phyloP scores from a whole-genome alignment of 345 rosid genomes.

The Linum tenue region DNA sequence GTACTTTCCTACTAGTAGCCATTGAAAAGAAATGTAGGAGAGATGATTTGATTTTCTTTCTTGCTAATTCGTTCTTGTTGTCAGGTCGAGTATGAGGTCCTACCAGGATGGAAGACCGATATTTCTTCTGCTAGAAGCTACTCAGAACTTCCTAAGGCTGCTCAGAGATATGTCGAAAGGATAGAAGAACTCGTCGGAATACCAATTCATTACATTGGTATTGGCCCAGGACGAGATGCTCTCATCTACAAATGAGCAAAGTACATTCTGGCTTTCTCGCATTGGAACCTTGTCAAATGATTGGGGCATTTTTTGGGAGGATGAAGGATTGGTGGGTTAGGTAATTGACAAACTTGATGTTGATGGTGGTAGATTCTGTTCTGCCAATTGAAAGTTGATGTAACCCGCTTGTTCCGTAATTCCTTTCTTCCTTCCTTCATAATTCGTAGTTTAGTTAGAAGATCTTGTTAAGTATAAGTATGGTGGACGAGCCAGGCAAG shows the following conservation, averaged over 20 bases:
- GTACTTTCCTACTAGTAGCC: not conserved
- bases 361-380: no score
- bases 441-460: no score
- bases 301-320: no score
- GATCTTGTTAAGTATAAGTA: no score
- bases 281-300: no score
- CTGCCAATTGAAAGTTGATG: no score
- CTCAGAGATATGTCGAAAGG: conserved; percentile 70
- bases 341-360: no score
- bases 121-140: conserved; percentile 69
- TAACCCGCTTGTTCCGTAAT: no score
- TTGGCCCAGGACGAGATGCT: conserved; percentile 92
- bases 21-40: not conserved
- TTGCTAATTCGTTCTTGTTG: not conserved
- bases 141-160: conserved; percentile 77
- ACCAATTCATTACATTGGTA: conserved; percentile 76
- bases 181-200: conserved; percentile 82
- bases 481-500: no score
- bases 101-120: conserved; percentile 87
- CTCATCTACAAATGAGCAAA: conserved; percentile 54
- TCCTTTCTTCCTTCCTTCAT: no score
- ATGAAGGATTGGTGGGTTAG: no score
- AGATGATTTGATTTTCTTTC: not conserved
- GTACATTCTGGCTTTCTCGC: no score
- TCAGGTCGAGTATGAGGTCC: conserved; percentile 83